A percentile compares a stretch with the other conserved stretches of the same genome.
Evolutionary conservation across 345 rosid genomes (phyloP).

Genomic region (Tarenaya hassleriana): DNA sequence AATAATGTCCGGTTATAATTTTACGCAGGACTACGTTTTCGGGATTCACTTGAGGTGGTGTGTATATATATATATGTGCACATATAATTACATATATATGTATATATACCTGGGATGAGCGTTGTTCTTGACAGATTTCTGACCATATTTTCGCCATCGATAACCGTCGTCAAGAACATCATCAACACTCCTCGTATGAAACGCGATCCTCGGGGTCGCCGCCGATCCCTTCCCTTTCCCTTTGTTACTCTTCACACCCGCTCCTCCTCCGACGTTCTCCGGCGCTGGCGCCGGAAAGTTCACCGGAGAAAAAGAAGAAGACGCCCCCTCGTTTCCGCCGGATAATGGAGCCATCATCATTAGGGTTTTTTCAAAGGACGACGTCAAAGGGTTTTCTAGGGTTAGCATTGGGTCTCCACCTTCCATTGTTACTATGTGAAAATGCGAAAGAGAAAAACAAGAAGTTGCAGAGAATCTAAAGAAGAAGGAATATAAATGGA

Average conservation of each 20-base stretch:
- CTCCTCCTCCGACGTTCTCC: constrained; percentile 1
- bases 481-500: constrained; percentile 25
- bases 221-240: constrained; percentile 25
- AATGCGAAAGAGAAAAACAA: constrained; percentile 9
- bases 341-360: constrained; percentile 30
- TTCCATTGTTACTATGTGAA: constrained; percentile 5
- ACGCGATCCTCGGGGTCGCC: constrained; percentile 29
- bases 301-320: constrained; percentile 25
- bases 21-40: too few relatives aligned
- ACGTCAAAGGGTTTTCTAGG: constrained; percentile 16
- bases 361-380: constrained; percentile 22
- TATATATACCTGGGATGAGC: constrained; percentile 35
- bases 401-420: constrained; percentile 22
- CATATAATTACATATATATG: not conserved
- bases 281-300: not conserved
- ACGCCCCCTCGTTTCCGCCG: constrained; percentile 10
- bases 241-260: constrained; percentile 10
- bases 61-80: constrained; percentile 3
- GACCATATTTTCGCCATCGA: constrained; percentile 47
- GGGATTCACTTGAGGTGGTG: too few relatives aligned
- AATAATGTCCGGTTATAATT: too few relatives aligned
- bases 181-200: constrained; percentile 40
- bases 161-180: constrained; percentile 50
- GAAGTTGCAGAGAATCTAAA: constrained; percentile 17
- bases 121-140: constrained; percentile 40